These are phyloP conservation scores for Tulasnella sp. DNA, from an alignment of 768 basidiomycete genomes.

Conservation along the genomic window DNA sequence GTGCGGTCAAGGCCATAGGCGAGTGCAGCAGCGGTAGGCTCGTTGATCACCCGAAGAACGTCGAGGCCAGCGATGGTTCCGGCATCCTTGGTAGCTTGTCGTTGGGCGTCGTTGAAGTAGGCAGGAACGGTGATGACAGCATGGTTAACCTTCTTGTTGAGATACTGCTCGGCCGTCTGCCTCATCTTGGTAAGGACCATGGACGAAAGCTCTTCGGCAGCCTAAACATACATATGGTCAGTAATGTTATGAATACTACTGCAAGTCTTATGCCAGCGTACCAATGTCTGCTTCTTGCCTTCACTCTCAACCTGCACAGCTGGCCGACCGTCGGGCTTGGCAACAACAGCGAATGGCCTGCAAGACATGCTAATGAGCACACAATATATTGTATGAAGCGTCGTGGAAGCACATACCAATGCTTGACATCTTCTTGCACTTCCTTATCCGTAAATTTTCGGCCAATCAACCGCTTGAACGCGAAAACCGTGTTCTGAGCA, in stretches of 20 bases:
- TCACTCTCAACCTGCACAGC: conserved; percentile 77
- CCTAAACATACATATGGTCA: conserved; percentile 36
- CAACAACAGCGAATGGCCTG: conserved; percentile 75
- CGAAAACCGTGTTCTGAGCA: conserved; percentile 84
- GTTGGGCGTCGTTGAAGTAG: conserved; percentile 99
- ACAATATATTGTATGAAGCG: not conserved
- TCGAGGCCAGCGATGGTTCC: conserved; percentile 96
- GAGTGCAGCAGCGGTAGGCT: conserved; percentile 95
- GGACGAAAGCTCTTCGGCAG: conserved; percentile 74
- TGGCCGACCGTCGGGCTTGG: conserved; percentile 63
- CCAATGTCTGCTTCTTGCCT: conserved; percentile 71
- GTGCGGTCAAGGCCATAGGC: conserved; percentile 90
- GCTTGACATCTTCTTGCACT: conserved; percentile 80
- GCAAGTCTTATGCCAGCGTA: conserved; percentile 34
- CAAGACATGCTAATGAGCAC: not conserved
- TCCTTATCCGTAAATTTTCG: conserved; percentile 88
- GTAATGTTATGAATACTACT: conserved; percentile 4
- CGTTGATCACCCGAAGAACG: conserved; percentile 96
- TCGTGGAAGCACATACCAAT: conserved; percentile 48
- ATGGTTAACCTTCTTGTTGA: conserved; percentile 90
- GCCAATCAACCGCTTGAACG: conserved; percentile 90
- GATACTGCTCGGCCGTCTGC: conserved; percentile 86
- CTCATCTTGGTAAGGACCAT: conserved; percentile 90
- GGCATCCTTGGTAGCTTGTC: conserved; percentile 96
- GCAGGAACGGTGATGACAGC: conserved; percentile 95